Conservation (phyloP, 2,329 filamentous ascomycete species). For the Erysiphe pulchra region DNA sequence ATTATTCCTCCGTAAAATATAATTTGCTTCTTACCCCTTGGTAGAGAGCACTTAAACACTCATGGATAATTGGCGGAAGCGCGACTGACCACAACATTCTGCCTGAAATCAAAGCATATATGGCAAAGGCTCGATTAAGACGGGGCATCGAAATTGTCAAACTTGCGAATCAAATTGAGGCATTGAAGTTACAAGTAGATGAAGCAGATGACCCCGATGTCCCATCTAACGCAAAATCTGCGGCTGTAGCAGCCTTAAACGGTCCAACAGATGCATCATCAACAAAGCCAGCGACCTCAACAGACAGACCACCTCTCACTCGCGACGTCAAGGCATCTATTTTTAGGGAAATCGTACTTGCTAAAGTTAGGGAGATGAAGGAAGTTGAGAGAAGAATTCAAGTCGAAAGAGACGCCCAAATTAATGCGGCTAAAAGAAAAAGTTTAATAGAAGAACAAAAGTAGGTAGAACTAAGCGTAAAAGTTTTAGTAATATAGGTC, state of each 20-base stretch:
- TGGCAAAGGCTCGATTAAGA: constrained; percentile 71
- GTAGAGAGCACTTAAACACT: constrained; percentile 53
- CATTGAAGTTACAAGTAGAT: constrained; percentile 80
- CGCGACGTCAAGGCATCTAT: constrained; percentile 40
- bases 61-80: constrained; percentile 75
- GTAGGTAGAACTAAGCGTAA: no score
- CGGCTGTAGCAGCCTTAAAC: constrained; percentile 21
- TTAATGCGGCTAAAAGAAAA: constrained; percentile 9
- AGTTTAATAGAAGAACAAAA: neutral
- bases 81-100: constrained; percentile 92
- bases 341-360: constrained; percentile 81
- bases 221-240: constrained; percentile 28
- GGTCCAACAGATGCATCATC: constrained; percentile 3
- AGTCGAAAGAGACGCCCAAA: constrained; percentile 19
- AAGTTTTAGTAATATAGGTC: no score
- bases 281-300: constrained; percentile 2
- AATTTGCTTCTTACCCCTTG: constrained; percentile 2
- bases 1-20: constrained; percentile 7
- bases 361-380: constrained; percentile 83
- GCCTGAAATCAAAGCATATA: constrained; percentile 86
- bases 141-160: constrained; percentile 92
- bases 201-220: constrained; percentile 38
- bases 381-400: constrained; percentile 53
- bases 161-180: constrained; percentile 81
- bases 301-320: constrained; percentile 19